Percentiles rank a stretch among this genome's conserved stretches.
Conservation (phyloP, 2,329 filamentous ascomycete genomes). For the Penicillium verrucosum region DNA sequence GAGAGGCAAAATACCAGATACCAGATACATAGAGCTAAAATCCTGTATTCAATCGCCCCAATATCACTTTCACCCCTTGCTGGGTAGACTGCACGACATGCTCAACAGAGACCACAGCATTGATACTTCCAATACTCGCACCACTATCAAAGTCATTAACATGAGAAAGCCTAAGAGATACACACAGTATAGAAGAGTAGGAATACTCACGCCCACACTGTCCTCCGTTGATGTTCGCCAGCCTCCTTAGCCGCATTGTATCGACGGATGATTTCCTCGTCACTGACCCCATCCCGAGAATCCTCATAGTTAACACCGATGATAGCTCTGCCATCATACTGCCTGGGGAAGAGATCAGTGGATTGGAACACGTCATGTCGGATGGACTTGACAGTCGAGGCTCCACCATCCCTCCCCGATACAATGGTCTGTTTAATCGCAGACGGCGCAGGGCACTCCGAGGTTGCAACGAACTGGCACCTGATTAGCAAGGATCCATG, state of each 20-base stretch:
- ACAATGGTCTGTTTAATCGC: constrained; percentile 44
- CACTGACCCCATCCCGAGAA: constrained; percentile 7
- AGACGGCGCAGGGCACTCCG: constrained; percentile 45
- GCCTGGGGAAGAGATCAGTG: constrained; percentile 19
- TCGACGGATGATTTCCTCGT: constrained; percentile 20
- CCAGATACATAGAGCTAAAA: background rate
- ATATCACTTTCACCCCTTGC: constrained; percentile 5
- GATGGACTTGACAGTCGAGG: constrained; percentile 47
- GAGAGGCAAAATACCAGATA: background rate
- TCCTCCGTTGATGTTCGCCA: constrained; percentile 18
- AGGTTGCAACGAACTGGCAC: constrained; percentile 44
- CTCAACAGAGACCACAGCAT: constrained; percentile 11
- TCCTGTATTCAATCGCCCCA: constrained; percentile 1
- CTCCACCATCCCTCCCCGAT: constrained; percentile 44
- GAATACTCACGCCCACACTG: constrained; percentile 21
- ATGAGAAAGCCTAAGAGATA: background rate
- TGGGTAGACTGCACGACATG: constrained; percentile 12
- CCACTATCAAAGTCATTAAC: constrained; percentile 5
- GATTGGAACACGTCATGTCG: constrained; percentile 22
- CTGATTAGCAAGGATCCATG: constrained; percentile 14
- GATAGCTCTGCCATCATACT: constrained; percentile 21
- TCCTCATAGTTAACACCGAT: constrained; percentile 17
- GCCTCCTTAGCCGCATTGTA: constrained; percentile 15
- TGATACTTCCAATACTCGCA: constrained; percentile 18
- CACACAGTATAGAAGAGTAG: background rate